Evolutionary conservation across 2,329 filamentous ascomycete species (phyloP).

Genomic region (Sordariomycetes sp.): DNA sequence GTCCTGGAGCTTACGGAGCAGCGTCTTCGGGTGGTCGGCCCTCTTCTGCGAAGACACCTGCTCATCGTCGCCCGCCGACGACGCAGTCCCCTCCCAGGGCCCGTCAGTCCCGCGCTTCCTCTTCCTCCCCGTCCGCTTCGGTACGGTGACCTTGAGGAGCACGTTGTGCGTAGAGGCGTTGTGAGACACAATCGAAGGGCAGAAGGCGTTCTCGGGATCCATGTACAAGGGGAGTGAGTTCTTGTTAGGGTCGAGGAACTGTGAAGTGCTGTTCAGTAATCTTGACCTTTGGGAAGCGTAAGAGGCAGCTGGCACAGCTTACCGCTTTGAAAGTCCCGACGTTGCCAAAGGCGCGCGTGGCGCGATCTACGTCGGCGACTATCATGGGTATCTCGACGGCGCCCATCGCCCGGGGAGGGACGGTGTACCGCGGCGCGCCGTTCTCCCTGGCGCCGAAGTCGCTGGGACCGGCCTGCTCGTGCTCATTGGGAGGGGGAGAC

Average conservation of each 20-base stretch:
- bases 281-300: background rate
- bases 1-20: slow-evolving; percentile 55
- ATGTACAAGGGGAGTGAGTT: slow-evolving; percentile 57
- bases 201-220: slow-evolving; percentile 65
- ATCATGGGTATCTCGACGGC: slow-evolving; percentile 30
- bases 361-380: slow-evolving; percentile 27
- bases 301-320: slow-evolving; percentile 7
- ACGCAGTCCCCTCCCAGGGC: slow-evolving; percentile 39
- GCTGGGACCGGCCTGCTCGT: background rate
- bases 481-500: background rate
- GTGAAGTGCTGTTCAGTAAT: background rate
- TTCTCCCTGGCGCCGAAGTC: background rate
- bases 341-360: slow-evolving; percentile 26
- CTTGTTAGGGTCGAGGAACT: slow-evolving; percentile 34
- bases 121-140: slow-evolving; percentile 75
- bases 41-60: slow-evolving; percentile 28
- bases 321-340: slow-evolving; percentile 23
- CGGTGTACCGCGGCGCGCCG: slow-evolving; percentile 9
- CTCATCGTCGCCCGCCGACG: slow-evolving; percentile 8
- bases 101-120: slow-evolving; percentile 65
- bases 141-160: slow-evolving; percentile 74
- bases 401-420: slow-evolving; percentile 19
- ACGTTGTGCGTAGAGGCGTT: slow-evolving; percentile 70
- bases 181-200: slow-evolving; percentile 65
- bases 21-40: slow-evolving; percentile 35